phyloP scores from a whole-genome alignment of 129 eudicot species.

The Centella asiatica region DNA sequence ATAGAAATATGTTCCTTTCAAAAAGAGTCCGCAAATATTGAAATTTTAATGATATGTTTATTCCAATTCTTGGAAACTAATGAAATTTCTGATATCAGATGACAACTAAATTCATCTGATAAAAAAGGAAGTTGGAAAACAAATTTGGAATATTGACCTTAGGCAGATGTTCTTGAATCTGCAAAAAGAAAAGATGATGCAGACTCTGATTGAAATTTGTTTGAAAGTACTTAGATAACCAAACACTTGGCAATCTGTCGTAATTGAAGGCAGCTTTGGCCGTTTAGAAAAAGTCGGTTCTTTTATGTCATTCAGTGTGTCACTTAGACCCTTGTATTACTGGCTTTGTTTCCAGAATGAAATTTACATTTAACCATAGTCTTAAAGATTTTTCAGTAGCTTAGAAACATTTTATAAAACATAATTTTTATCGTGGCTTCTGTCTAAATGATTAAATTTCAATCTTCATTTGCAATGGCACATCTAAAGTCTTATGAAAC shows the following conservation, averaged over 20 bases:
- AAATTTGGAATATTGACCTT: background rate
- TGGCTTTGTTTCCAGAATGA: no score
- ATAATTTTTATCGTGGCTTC: no score
- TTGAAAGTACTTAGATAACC: background rate
- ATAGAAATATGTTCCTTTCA: background rate
- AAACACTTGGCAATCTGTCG: conserved; percentile 14
- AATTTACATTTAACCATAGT: no score
- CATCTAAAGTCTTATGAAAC: no score
- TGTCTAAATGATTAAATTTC: no score
- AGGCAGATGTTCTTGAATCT: background rate
- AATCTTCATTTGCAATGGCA: no score
- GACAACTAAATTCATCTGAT: background rate
- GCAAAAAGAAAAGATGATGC: background rate
- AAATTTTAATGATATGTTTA: background rate
- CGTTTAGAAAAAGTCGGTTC: background rate
- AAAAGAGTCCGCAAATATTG: background rate
- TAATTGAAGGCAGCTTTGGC: background rate
- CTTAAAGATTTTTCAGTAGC: no score
- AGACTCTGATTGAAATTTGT: background rate
- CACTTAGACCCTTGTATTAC: no score
- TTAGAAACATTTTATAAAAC: no score
- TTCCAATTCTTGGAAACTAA: background rate
- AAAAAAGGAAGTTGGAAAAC: background rate
- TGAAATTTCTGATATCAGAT: background rate
- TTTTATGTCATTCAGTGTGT: no score